These are phyloP conservation scores for Cyclostephanos invisitatus DNA, from an alignment of 108 stramenopile genomes.

Conservation along the genomic window DNA sequence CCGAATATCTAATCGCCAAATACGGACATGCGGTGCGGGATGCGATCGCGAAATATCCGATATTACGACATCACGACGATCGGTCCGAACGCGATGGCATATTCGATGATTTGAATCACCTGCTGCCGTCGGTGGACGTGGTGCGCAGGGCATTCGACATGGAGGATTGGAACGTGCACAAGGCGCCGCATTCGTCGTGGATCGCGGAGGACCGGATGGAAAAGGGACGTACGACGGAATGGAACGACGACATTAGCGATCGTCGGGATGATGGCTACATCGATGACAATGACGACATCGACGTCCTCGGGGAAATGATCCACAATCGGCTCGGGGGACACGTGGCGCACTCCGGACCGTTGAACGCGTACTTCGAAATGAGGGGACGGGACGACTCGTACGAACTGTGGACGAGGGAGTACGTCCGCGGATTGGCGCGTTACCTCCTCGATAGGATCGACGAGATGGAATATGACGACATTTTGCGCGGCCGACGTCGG, in stretches of 20 bases:
- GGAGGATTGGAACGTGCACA: constrained; percentile 56
- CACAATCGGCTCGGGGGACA: constrained; percentile 59
- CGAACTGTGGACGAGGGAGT: constrained; percentile 80
- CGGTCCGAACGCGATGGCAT: constrained; percentile 33
- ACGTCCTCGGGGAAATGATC: constrained; percentile 50
- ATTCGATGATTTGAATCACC: constrained; percentile 10
- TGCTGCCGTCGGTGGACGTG: constrained; percentile 51
- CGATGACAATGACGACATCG: constrained; percentile 4
- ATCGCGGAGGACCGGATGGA: constrained; percentile 20
- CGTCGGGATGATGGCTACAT: background rate
- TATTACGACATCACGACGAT: constrained; percentile 58
- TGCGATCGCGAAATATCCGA: constrained; percentile 44
- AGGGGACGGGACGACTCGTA: constrained; percentile 62
- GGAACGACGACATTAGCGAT: constrained; percentile 25
- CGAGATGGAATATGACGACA: constrained; percentile 19
- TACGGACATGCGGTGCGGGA: constrained; percentile 54
- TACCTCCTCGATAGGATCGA: constrained; percentile 58
- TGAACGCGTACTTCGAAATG: constrained; percentile 80
- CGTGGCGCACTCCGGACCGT: constrained; percentile 60
- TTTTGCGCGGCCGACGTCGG: background rate
- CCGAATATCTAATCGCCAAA: constrained; percentile 70
- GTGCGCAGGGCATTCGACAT: constrained; percentile 67
- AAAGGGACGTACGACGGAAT: constrained; percentile 20
- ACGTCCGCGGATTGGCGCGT: constrained; percentile 67
- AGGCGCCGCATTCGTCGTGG: constrained; percentile 31